Evolutionary conservation across 2,329 filamentous ascomycete species (phyloP), one percentile per base, ranked within the genome.

Genomic region (Reticulascus tulasneorum): DNA sequence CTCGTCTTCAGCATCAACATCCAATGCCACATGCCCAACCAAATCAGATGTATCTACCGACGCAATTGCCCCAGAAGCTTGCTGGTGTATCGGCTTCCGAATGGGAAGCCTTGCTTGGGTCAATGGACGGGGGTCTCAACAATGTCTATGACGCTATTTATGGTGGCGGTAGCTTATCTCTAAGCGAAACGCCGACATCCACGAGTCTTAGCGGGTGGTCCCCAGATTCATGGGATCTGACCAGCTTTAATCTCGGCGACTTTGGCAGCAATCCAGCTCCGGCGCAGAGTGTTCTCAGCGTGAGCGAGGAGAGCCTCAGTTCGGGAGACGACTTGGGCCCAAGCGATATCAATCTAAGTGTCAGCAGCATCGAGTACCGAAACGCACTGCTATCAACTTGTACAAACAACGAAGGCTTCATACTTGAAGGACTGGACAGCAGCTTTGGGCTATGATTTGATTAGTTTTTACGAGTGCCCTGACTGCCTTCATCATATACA

Each of bases 131-230:
- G 23, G 86, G 86, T 1, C 75, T 83, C 46, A 78, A 82, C 35
- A 94, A 91, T 53, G 83, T 94, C n/a, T 93, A 87, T 58, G 83
- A 88, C 53, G 82, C 82, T 25, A 87, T 88, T 37, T 89, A 89
- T 48, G 85, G 84, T 23, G 84, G 84, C 1, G 29, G 23, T 15
- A 25, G 23, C 6, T 29, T 32, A 6, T 71, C 74, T 9, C 69
- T 68, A 29, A 63, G 69, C 22, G 64, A 71, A 16, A 60, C 70
- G 9, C 60, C 70, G 13, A 53, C 66, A 0, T 63, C 60, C n/a
- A 55, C 62, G 11, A 53, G 53, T 30, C 52, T 58, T 23, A 58
- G 56, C 15, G 64, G 66, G 33, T 80, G 75, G 77, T 73, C 75
- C 2, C 71, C 74, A 0, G 74, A 79, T 40, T 63, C 71, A 3